phyloP scores from a whole-genome alignment of 2,329 filamentous ascomycete genomes.

The Xylaria digitata region DNA sequence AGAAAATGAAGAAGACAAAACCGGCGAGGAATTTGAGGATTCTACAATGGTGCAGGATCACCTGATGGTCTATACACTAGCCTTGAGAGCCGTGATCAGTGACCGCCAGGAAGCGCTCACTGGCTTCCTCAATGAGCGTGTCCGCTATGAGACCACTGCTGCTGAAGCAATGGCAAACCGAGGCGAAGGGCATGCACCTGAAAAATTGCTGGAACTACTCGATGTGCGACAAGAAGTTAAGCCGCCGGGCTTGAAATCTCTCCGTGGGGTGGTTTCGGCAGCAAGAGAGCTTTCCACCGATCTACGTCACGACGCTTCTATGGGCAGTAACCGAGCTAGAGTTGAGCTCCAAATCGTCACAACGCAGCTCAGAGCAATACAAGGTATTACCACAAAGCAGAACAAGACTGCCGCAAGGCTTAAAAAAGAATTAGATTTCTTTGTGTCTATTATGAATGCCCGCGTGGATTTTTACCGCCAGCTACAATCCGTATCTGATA shows the following conservation, averaged over 20 bases:
- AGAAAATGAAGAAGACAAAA: conserved; percentile 76
- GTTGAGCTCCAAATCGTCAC: conserved; percentile 75
- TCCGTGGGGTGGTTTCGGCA: conserved; percentile 77
- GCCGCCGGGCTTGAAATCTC: conserved; percentile 66
- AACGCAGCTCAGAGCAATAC: conserved; percentile 70
- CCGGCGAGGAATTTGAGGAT: conserved; percentile 89
- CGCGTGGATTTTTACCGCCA: conserved; percentile 92
- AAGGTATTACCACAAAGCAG: conserved; percentile 64
- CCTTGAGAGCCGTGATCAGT: conserved; percentile 77
- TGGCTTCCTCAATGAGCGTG: conserved; percentile 79
- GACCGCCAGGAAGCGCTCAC: conserved; percentile 83
- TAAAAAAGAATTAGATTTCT: conserved; percentile 79
- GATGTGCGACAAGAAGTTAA: conserved; percentile 59
- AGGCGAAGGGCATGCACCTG: conserved; percentile 77
- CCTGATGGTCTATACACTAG: conserved; percentile 86
- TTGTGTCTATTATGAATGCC: conserved; percentile 83
- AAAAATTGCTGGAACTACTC: conserved; percentile 67
- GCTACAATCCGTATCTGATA: conserved; percentile 90
- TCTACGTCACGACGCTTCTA: conserved; percentile 67
- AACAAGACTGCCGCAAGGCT: conserved; percentile 60
- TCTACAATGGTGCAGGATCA: conserved; percentile 90
- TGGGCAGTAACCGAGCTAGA: conserved; percentile 65
- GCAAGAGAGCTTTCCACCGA: conserved; percentile 72
- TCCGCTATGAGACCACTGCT: conserved; percentile 76
- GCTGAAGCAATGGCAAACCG: conserved; percentile 70